Evolutionary conservation across 768 basidiomycete genomes (phyloP).

Genomic region (Epithele typhae): DNA sequence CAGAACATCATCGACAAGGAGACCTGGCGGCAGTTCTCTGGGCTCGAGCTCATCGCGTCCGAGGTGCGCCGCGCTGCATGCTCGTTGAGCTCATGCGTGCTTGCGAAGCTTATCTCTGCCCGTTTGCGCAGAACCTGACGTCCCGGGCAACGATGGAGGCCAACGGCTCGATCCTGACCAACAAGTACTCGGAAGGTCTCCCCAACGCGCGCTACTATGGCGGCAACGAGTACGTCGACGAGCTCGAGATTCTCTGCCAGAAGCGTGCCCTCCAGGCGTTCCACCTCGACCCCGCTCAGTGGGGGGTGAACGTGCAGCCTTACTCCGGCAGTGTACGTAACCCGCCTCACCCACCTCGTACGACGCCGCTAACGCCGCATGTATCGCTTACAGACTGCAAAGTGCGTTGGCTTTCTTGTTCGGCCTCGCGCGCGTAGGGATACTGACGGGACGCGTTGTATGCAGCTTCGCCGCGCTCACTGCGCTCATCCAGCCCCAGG

Average conservation of each 20-base stretch:
- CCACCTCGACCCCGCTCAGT: slow-evolving; percentile 86
- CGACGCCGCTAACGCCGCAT: background rate
- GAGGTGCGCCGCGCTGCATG: slow-evolving; percentile 60
- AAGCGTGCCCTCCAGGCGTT: slow-evolving; percentile 95
- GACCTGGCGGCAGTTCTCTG: slow-evolving; percentile 97
- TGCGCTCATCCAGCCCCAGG: slow-evolving; percentile 93
- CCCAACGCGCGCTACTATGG: slow-evolving; percentile 97
- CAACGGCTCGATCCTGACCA: slow-evolving; percentile 97
- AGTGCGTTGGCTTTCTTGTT: slow-evolving; percentile 62
- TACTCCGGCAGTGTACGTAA: slow-evolving; percentile 85
- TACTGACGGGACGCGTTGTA: slow-evolving; percentile 11
- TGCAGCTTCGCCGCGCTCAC: slow-evolving; percentile 93
- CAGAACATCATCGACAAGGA: slow-evolving; percentile 98
- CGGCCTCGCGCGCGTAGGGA: no score
- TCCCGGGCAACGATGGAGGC: slow-evolving; percentile 95
- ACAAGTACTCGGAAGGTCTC: slow-evolving; percentile 99
- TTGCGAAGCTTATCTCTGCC: background rate
- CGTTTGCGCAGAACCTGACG: slow-evolving; percentile 87
- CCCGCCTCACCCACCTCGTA: background rate
- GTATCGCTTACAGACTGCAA: slow-evolving; percentile 60
- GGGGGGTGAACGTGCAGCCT: slow-evolving; percentile 99
- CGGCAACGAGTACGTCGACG: slow-evolving; percentile 97
- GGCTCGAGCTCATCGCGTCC: slow-evolving; percentile 97
- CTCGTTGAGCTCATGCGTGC: background rate
- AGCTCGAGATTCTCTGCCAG: slow-evolving; percentile 91